Evolutionary conservation across 2,329 filamentous ascomycete species (phyloP), one percentile per base, ranked within the genome.

Genomic region (Cryphonectria carpinicola): DNA sequence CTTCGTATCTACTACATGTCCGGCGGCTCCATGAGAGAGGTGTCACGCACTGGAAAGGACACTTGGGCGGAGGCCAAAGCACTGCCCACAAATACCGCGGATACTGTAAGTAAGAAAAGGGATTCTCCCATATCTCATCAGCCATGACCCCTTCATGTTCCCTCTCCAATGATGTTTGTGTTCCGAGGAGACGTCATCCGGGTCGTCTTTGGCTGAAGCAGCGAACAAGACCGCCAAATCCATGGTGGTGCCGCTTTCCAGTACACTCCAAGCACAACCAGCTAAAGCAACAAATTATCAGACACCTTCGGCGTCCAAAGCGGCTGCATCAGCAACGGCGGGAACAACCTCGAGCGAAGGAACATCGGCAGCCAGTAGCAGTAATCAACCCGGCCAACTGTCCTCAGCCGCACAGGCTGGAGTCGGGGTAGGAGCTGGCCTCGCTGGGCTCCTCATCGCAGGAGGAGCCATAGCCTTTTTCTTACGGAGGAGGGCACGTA

Each of bases 1-100:
- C 52, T 62, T 28, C 66, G 66, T 19, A 63, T 68, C 17, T 68
- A 68, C 28, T 68, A 68, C 56, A 62, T 54, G 56, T 68, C 66
- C 14, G 66, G 58, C 19, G 66, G 66, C 17, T n/a, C 13, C 10
- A 68, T 68, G 56, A 62, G 1, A 14, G 66, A 68, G 35, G 41
- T 68, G 13, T 62, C 28, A 1, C 58, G 66, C 2, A 68, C 66
- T 43, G 66, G 66, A 28, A 62, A 63, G 39, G 56, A 62, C 32
- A 63, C 58, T 1, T 68, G 66, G 66, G 66, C 66, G 7, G 41
- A 68, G 25, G 66, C 56, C 17, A 28, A 32, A 52, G 66, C 56
- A 39, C 35, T 68, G 39, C 66, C 66, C 7, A 52, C 56, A 37
- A 68, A 41, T 25, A 46, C 22, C 4, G 35, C 41, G 4, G n/a